Percentiles rank a stretch among this genome's conserved stretches.
Conservation (phyloP, 2,329 filamentous ascomycete species). For the Ophiostoma piceae region DNA sequence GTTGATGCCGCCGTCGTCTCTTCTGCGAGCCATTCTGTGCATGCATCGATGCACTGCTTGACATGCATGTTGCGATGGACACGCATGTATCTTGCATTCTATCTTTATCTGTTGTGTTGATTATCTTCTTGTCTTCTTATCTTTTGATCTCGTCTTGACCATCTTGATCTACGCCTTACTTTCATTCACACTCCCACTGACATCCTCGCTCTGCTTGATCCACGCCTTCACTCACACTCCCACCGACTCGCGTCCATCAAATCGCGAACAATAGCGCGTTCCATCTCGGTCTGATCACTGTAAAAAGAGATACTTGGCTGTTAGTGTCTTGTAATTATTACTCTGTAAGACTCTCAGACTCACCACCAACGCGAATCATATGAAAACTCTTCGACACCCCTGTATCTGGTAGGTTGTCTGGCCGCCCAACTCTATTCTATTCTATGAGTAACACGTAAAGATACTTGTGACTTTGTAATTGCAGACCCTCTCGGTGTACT, state of each 20-base stretch:
- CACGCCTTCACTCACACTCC: no score
- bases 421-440: neutral
- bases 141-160: neutral
- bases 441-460: no score
- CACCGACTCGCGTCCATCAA: neutral
- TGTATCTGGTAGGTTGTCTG: neutral
- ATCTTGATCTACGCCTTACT: neutral
- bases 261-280: no score
- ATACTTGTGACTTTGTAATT: neutral
- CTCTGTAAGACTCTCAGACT: no score
- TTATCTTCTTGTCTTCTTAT: neutral
- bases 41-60: neutral
- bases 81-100: neutral
- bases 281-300: neutral
- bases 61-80: neutral
- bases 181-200: no score
- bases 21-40: neutral
- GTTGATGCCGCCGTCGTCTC: neutral
- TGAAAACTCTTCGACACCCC: slow-evolving; percentile 2
- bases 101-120: neutral
- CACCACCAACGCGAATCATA: neutral
- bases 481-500: slow-evolving; percentile 5
- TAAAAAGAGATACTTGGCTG: no score
- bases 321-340: no score
- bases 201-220: no score